These are phyloP conservation scores for Ceratobasidium sp. DNA, from an alignment of 1,284 basidiomycete species.

Conservation along the genomic window DNA sequence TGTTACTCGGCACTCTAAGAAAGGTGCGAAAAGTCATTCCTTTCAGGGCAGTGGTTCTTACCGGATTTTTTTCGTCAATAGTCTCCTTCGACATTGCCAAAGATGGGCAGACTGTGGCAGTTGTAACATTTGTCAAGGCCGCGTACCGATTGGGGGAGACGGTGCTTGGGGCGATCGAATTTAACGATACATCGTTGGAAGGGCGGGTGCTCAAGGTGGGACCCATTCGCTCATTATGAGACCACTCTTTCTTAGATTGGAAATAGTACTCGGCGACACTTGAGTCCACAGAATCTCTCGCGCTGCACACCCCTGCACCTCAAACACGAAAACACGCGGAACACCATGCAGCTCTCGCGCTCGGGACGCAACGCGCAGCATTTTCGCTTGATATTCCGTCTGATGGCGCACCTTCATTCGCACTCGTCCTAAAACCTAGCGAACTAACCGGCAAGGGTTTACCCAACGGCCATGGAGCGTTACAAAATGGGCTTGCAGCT, in stretches of 20 bases:
- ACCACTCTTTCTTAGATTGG: conserved; percentile 25
- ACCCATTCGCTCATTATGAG: conserved; percentile 34
- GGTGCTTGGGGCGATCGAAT: conserved; percentile 84
- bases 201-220: conserved; percentile 78
- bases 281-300: conserved; percentile 85
- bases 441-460: conserved; percentile 55
- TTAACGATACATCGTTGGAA: conserved; percentile 71
- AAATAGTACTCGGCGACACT: conserved; percentile 81
- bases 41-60: not conserved
- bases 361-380: conserved; percentile 75
- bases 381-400: conserved; percentile 91
- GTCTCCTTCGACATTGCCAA: conserved; percentile 94
- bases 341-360: conserved; percentile 77
- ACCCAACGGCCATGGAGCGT: not conserved
- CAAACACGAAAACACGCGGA: conserved; percentile 80
- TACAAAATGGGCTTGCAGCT: conserved; percentile 40
- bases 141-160: conserved; percentile 92
- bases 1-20: conserved; percentile 85
- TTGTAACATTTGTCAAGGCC: conserved; percentile 89
- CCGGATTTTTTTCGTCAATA: conserved; percentile 56
- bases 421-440: conserved; percentile 52
- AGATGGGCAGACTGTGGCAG: conserved; percentile 86
- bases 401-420: conserved; percentile 86
- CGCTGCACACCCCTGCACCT: conserved; percentile 59
- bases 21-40: conserved; percentile 64